A percentile compares a stretch with the other conserved stretches of the same genome.
Conservation (phyloP, 345 rosid species). For the Brassica carinata region DNA sequence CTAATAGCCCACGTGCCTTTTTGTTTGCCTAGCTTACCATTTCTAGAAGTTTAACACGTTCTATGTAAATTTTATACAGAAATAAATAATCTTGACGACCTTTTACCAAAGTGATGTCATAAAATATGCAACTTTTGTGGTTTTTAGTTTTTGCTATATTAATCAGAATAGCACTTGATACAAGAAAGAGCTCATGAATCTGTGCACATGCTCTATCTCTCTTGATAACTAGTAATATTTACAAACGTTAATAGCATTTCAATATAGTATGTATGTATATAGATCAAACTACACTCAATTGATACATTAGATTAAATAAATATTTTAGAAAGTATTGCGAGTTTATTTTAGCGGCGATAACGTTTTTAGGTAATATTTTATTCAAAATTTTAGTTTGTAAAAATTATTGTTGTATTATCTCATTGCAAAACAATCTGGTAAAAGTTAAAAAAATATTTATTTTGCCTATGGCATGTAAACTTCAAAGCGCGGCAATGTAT, state of each 20-base stretch:
- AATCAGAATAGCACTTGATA: conserved; percentile 10
- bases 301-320: neutral
- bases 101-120: neutral
- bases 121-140: neutral
- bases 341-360: neutral
- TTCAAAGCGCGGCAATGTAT: neutral
- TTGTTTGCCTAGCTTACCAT: conserved; percentile 3
- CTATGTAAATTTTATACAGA: neutral
- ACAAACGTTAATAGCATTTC: neutral
- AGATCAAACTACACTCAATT: neutral
- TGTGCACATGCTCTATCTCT: conserved; percentile 1
- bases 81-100: neutral
- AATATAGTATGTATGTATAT: neutral
- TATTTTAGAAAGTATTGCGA: neutral
- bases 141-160: neutral
- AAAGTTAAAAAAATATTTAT: too few species aligned
- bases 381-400: neutral
- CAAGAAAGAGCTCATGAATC: conserved; percentile 2
- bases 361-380: neutral
- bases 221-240: neutral
- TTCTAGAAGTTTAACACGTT: neutral
- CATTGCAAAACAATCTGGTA: too few species aligned
- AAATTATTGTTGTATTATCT: too few species aligned
- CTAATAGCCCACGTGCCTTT: conserved; percentile 24
- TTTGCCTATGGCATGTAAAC: too few species aligned